phyloP scores from a whole-genome alignment of 2,329 filamentous ascomycete genomes.

The Penicillium brasilianum region DNA sequence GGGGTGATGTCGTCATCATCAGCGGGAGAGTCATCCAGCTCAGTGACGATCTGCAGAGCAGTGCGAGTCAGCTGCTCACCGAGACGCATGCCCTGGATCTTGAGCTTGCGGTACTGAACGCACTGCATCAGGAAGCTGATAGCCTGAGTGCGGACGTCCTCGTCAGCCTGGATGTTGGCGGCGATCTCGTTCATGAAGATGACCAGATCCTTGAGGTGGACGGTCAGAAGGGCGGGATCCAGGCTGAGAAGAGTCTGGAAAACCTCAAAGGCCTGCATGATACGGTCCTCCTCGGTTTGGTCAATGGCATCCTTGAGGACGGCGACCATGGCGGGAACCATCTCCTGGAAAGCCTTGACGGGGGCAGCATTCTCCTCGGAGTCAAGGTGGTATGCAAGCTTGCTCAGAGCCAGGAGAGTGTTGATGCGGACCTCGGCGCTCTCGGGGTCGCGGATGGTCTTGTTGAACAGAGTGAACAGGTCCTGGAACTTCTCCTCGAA shows the following conservation, averaged over 20 bases:
- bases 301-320: slow-evolving; percentile 86
- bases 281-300: slow-evolving; percentile 80
- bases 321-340: slow-evolving; percentile 85
- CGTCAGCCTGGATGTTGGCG: slow-evolving; percentile 74
- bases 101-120: slow-evolving; percentile 90
- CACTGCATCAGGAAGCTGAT: slow-evolving; percentile 93
- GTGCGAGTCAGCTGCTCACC: slow-evolving; percentile 86
- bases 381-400: slow-evolving; percentile 84
- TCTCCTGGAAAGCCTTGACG: slow-evolving; percentile 74
- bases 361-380: slow-evolving; percentile 80
- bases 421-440: slow-evolving; percentile 94
- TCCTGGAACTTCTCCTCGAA: slow-evolving; percentile 81
- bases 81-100: slow-evolving; percentile 88
- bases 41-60: slow-evolving; percentile 85
- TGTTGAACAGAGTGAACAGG: slow-evolving; percentile 81
- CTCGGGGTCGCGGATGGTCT: slow-evolving; percentile 86
- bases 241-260: slow-evolving; percentile 95
- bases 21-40: slow-evolving; percentile 71
- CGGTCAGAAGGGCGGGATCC: slow-evolving; percentile 80
- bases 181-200: slow-evolving; percentile 92
- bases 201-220: slow-evolving; percentile 87
- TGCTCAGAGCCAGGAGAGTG: slow-evolving; percentile 87
- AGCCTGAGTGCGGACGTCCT: slow-evolving; percentile 86
- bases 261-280: slow-evolving; percentile 90
- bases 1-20: slow-evolving; percentile 88